Percentiles rank a stretch among this genome's conserved stretches.
These are phyloP conservation scores for Didymosphaeria variabile DNA, from an alignment of 2,329 filamentous ascomycete species.

Conservation along the genomic window DNA sequence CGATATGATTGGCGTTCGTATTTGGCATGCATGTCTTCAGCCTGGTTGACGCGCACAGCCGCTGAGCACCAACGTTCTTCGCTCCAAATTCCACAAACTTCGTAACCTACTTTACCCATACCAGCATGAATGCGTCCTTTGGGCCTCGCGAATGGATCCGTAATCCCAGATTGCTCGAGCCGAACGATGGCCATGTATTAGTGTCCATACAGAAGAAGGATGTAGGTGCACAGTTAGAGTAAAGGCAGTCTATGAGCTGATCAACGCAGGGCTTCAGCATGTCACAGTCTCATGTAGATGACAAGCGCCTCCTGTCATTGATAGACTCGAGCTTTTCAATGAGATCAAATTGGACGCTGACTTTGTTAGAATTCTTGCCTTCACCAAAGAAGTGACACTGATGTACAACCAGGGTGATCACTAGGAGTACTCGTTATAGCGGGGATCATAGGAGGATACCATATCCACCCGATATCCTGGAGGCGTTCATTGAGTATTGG, in stretches of 20 bases:
- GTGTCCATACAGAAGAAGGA: background rate
- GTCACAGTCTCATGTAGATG: background rate
- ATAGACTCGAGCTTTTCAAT: background rate
- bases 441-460: background rate
- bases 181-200: constrained; percentile 1
- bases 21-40: background rate
- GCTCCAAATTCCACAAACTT: background rate
- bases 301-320: background rate
- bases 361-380: background rate
- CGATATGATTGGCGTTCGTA: constrained; percentile 6
- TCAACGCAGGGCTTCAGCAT: background rate
- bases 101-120: background rate
- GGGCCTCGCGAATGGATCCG: background rate
- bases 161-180: background rate
- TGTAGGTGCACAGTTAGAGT: background rate
- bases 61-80: background rate
- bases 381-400: background rate
- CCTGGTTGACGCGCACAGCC: background rate
- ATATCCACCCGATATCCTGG: background rate
- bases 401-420: background rate
- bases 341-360: background rate
- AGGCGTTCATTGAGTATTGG: constrained; percentile 2
- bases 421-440: background rate
- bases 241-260: background rate
- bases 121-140: background rate